phyloP scores from a whole-genome alignment of 2,329 filamentous ascomycete genomes.

The Trichophaea hybrida region DNA sequence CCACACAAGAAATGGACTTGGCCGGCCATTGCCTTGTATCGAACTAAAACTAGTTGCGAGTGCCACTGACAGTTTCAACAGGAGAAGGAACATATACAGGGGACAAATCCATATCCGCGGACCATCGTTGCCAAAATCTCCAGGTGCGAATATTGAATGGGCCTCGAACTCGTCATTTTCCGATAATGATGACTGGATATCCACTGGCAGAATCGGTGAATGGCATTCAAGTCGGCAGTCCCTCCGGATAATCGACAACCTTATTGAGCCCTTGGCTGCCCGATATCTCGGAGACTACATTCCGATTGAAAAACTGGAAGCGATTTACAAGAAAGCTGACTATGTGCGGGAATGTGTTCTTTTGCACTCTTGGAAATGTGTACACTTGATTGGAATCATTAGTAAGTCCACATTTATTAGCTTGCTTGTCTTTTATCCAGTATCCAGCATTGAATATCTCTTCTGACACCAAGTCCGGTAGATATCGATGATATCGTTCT shows the following conservation, averaged over 20 bases:
- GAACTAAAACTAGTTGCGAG: slow-evolving; percentile 14
- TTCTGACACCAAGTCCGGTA: neutral
- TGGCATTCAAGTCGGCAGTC: slow-evolving; percentile 9
- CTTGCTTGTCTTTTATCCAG: neutral
- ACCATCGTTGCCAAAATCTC: slow-evolving; percentile 12
- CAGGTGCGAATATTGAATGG: neutral
- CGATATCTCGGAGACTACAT: slow-evolving; percentile 16
- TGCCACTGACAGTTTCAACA: neutral
- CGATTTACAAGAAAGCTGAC: slow-evolving; percentile 6
- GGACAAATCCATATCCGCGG: slow-evolving; percentile 16
- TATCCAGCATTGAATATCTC: neutral
- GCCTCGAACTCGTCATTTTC: neutral
- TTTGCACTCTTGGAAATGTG: slow-evolving; percentile 9
- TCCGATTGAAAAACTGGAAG: slow-evolving; percentile 12
- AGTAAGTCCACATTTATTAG: slow-evolving; percentile 1
- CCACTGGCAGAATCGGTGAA: slow-evolving; percentile 10
- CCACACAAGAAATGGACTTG: slow-evolving; percentile 9
- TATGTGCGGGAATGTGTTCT: slow-evolving; percentile 14
- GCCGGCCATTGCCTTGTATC: slow-evolving; percentile 9
- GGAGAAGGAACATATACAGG: neutral
- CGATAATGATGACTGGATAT: slow-evolving; percentile 10
- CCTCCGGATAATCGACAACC: slow-evolving; percentile 8
- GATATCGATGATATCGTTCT: neutral
- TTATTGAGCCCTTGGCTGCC: neutral
- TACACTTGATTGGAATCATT: slow-evolving; percentile 9